Conservation (phyloP, 805 yeast species). For the Cyberlindnera misumaiensis region DNA sequence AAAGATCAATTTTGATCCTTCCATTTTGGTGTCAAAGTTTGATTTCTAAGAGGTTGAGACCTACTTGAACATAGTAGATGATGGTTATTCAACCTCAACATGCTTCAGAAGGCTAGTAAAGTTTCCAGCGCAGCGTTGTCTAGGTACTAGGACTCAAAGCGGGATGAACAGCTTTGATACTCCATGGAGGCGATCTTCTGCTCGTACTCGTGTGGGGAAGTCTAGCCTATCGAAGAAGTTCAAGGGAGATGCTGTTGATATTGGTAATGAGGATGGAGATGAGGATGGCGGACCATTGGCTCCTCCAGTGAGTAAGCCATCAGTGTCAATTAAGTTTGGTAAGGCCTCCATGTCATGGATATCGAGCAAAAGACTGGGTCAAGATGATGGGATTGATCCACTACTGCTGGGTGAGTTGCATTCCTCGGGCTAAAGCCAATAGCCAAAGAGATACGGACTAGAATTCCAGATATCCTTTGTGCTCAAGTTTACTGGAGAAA, state of each 20-base stretch:
- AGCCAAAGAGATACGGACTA: no score
- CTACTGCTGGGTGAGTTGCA: no score
- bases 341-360: constrained; percentile 14
- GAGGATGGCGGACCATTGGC: constrained; percentile 5
- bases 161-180: constrained; percentile 8
- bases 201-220: constrained; percentile 14
- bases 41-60: constrained; percentile 46
- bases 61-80: constrained; percentile 54
- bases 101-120: constrained; percentile 42
- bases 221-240: constrained; percentile 20
- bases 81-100: constrained; percentile 54
- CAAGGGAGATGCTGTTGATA: constrained; percentile 20
- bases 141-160: constrained; percentile 1
- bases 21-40: no score
- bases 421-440: no score
- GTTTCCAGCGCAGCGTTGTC: constrained; percentile 10
- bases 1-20: no score
- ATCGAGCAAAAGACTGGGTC: constrained; percentile 6
- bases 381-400: constrained; percentile 19
- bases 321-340: constrained; percentile 12
- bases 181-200: constrained; percentile 8
- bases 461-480: no score
- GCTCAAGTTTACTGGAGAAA: no score
- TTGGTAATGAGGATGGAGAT: constrained; percentile 9
- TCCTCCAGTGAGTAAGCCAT: not conserved